Conservation (phyloP, 2,329 filamentous ascomycete genomes). For the Talaromyces sp. region DNA sequence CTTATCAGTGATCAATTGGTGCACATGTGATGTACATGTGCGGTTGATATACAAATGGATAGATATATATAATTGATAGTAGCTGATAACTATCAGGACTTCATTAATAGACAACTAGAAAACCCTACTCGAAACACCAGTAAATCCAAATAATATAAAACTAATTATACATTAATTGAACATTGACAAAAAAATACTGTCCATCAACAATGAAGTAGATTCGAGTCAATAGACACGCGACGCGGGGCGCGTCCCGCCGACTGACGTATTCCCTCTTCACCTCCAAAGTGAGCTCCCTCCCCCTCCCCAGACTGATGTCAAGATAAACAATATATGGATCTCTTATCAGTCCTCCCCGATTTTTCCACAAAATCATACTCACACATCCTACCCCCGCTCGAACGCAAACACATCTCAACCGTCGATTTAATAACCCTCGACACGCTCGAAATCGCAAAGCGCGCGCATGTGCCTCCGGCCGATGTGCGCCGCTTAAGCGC, state of each 20-base stretch:
- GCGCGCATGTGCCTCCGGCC: constrained; percentile 72
- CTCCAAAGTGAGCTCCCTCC: background rate
- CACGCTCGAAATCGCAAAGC: constrained; percentile 74
- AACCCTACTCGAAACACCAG: no score
- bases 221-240: background rate
- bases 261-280: background rate
- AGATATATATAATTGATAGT: no score
- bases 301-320: background rate
- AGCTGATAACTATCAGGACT: no score
- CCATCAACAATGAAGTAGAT: background rate
- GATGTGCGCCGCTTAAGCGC: constrained; percentile 71
- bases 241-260: background rate
- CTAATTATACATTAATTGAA: background rate
- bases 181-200: background rate
- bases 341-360: constrained; percentile 73
- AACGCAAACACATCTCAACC: constrained; percentile 70
- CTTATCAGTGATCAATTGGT: background rate
- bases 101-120: no score
- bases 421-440: constrained; percentile 83
- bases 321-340: constrained; percentile 51
- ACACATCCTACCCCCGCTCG: constrained; percentile 71
- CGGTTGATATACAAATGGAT: no score
- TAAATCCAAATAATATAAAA: background rate
- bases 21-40: no score
- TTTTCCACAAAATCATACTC: constrained; percentile 68